Evolutionary conservation across 2,329 filamentous ascomycete species (phyloP).

Genomic region (Fusarium humuli): DNA sequence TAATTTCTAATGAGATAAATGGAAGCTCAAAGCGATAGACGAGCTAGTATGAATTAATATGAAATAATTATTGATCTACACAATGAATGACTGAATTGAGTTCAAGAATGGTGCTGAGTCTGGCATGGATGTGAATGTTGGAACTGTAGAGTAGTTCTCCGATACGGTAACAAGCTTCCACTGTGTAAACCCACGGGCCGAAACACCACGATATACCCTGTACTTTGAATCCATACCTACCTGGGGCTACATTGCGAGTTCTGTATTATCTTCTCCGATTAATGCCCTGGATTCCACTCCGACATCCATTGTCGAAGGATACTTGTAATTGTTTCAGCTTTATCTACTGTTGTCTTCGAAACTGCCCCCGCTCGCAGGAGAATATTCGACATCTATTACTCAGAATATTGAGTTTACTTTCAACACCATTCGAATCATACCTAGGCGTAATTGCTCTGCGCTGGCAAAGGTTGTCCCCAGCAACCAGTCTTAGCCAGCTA

Average conservation of each 20-base stretch:
- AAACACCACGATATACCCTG: background rate
- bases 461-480: constrained; percentile 31
- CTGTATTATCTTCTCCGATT: background rate
- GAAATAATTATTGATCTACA: constrained; percentile 7
- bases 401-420: background rate
- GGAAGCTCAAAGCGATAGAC: constrained; percentile 14
- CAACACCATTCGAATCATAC: background rate
- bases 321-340: background rate
- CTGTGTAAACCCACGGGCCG: background rate
- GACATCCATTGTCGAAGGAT: background rate
- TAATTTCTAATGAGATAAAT: constrained; percentile 24
- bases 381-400: background rate
- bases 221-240: too few species aligned
- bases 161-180: background rate
- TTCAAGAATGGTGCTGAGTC: background rate
- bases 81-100: background rate
- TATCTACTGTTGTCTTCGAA: background rate
- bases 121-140: constrained; percentile 8
- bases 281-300: background rate
- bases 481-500: constrained; percentile 19
- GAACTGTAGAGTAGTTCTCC: background rate
- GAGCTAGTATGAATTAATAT: constrained; percentile 38
- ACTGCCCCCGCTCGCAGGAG: background rate
- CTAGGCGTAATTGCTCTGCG: background rate
- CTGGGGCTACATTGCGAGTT: constrained; percentile 5